Percentiles rank a stretch among this genome's conserved stretches.
Evolutionary conservation across 1,139 yeast genomes (phyloP).

Genomic region (Starmera stellimalicola): DNA sequence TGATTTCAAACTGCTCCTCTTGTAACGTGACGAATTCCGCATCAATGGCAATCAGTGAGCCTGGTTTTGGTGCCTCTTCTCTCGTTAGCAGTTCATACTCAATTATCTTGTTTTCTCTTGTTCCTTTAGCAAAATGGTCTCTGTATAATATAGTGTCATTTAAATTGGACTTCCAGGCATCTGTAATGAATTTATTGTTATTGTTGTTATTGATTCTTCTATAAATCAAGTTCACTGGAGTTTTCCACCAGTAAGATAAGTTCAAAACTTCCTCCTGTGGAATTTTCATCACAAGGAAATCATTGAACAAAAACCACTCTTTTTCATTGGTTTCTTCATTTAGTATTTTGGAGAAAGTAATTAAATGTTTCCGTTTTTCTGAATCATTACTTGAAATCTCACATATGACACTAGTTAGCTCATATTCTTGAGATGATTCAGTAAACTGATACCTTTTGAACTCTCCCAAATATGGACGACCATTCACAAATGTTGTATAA

Average conservation of each 20-base stretch:
- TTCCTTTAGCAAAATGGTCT: slow-evolving; percentile 69
- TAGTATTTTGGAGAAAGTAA: slow-evolving; percentile 46
- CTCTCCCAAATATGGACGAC: slow-evolving; percentile 30
- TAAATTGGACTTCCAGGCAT: slow-evolving; percentile 29
- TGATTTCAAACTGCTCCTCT: slow-evolving; percentile 74
- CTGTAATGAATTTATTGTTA: slow-evolving; percentile 26
- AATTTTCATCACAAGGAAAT: slow-evolving; percentile 77
- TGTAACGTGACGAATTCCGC: slow-evolving; percentile 88
- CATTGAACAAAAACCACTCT: slow-evolving; percentile 83
- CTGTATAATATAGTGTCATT: slow-evolving; percentile 61
- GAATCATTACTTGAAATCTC: slow-evolving; percentile 47
- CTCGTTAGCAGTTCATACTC: slow-evolving; percentile 60
- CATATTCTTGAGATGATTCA: slow-evolving; percentile 35
- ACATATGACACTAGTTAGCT: slow-evolving; percentile 59
- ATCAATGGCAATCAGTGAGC: slow-evolving; percentile 83
- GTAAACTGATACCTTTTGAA: slow-evolving; percentile 25
- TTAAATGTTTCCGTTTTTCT: slow-evolving; percentile 47
- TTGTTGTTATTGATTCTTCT: slow-evolving; percentile 30
- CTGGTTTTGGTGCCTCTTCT: slow-evolving; percentile 64
- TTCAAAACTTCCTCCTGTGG: slow-evolving; percentile 61
- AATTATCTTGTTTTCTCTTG: slow-evolving; percentile 45
- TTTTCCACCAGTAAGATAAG: slow-evolving; percentile 69
- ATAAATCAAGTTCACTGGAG: slow-evolving; percentile 68
- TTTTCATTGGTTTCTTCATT: slow-evolving; percentile 20
- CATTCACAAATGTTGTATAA: slow-evolving; percentile 34